Conservation (phyloP, 805 yeast genomes). For the Saturnispora sekii region DNA sequence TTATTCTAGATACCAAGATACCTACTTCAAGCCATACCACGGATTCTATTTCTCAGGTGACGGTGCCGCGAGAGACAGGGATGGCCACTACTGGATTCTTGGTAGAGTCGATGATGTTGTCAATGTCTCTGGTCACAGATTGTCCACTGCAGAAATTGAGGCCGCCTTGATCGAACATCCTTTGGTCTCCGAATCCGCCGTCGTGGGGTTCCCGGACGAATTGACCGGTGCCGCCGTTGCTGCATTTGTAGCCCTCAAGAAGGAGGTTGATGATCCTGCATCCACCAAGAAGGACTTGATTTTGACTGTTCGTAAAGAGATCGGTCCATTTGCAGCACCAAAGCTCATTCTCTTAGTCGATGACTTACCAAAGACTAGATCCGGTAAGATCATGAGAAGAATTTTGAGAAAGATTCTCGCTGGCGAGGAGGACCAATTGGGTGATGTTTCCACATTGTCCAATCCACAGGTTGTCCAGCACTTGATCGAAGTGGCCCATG, state of each 20-base stretch:
- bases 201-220: slow-evolving; percentile 75
- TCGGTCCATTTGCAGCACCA: slow-evolving; percentile 84
- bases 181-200: slow-evolving; percentile 70
- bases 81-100: slow-evolving; percentile 77
- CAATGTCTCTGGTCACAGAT: slow-evolving; percentile 77
- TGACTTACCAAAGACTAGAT: slow-evolving; percentile 79
- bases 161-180: slow-evolving; percentile 69
- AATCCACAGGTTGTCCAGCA: slow-evolving; percentile 68
- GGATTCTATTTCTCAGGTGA: slow-evolving; percentile 83
- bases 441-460: slow-evolving; percentile 69
- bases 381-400: slow-evolving; percentile 84
- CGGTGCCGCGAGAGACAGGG: slow-evolving; percentile 80
- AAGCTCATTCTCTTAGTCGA: slow-evolving; percentile 61
- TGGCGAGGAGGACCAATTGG: slow-evolving; percentile 70
- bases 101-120: slow-evolving; percentile 88
- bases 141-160: slow-evolving; percentile 85
- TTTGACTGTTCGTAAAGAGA: slow-evolving; percentile 64
- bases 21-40: slow-evolving; percentile 75
- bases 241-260: slow-evolving; percentile 69
- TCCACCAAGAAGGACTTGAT: slow-evolving; percentile 55
- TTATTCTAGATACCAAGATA: slow-evolving; percentile 65
- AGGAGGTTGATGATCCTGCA: slow-evolving; percentile 35
- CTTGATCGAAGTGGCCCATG: slow-evolving; percentile 41
- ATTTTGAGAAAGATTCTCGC: slow-evolving; percentile 69
- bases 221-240: slow-evolving; percentile 82